phyloP scores from a whole-genome alignment of 768 basidiomycete genomes.

The Suillus variegatus region DNA sequence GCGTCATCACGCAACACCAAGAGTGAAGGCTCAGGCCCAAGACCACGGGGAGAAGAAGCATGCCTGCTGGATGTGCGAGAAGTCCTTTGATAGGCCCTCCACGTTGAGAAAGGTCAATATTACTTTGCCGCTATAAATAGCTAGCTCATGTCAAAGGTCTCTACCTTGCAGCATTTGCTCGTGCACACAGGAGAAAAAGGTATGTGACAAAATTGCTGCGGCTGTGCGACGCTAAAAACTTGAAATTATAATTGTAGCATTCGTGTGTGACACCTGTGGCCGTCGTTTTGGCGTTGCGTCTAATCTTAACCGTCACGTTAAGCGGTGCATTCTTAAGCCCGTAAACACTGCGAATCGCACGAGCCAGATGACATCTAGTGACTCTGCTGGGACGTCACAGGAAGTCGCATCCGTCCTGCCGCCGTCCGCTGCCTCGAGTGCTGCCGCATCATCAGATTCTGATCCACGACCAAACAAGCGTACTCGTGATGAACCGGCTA shows the following conservation, averaged over 20 bases:
- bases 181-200: slow-evolving; percentile 87
- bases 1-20: slow-evolving; percentile 29
- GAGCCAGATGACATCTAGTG: slow-evolving; percentile 18
- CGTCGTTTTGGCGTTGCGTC: slow-evolving; percentile 80
- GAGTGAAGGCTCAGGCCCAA: slow-evolving; percentile 27
- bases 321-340: slow-evolving; percentile 65
- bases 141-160: slow-evolving; percentile 8
- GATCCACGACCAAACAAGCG: slow-evolving; percentile 21
- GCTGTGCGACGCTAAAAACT: not conserved
- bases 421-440: not conserved
- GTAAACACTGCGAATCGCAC: slow-evolving; percentile 40
- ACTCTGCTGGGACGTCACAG: slow-evolving; percentile 10
- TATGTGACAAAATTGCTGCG: slow-evolving; percentile 28
- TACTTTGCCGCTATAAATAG: slow-evolving; percentile 16
- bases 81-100: slow-evolving; percentile 55
- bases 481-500: slow-evolving; percentile 27
- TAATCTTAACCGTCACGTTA: slow-evolving; percentile 77
- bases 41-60: slow-evolving; percentile 70
- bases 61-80: slow-evolving; percentile 82
- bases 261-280: slow-evolving; percentile 79
- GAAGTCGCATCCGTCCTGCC: slow-evolving; percentile 2
- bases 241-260: slow-evolving; percentile 45
- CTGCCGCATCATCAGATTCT: not conserved
- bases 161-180: slow-evolving; percentile 61
- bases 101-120: slow-evolving; percentile 71